phyloP scores from a whole-genome alignment of 352 stramenopile species.

The Globisporangium radiosum region DNA sequence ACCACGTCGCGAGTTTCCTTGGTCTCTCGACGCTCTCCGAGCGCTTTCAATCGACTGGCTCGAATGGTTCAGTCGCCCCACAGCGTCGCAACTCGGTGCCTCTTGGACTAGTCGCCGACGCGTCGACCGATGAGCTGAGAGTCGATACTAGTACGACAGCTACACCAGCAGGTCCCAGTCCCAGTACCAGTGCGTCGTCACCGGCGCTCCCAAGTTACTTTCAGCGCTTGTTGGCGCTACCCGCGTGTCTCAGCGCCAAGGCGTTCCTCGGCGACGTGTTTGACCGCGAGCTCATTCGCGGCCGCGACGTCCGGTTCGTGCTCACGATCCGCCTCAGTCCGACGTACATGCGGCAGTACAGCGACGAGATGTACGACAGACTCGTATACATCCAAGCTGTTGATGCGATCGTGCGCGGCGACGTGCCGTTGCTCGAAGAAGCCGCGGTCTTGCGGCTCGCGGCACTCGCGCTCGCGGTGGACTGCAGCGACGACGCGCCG shows the following conservation, averaged over 20 bases:
- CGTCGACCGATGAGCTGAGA: not conserved
- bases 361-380: conserved; percentile 78
- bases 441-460: conserved; percentile 72
- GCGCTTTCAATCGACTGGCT: conserved; percentile 11
- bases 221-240: conserved; percentile 70
- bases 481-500: conserved; percentile 55
- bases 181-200: conserved; percentile 14
- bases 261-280: conserved; percentile 90
- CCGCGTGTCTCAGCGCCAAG: conserved; percentile 72
- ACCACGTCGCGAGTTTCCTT: conserved; percentile 77
- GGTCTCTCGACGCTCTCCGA: conserved; percentile 54
- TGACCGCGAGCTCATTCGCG: conserved; percentile 85
- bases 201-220: conserved; percentile 43
- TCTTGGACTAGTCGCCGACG: conserved; percentile 4
- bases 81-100: conserved; percentile 23
- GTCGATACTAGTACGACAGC: not conserved
- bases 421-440: conserved; percentile 77
- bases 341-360: conserved; percentile 75
- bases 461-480: conserved; percentile 75
- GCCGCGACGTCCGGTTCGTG: conserved; percentile 88
- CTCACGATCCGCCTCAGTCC: conserved; percentile 90
- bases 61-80: too few species aligned
- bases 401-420: conserved; percentile 88
- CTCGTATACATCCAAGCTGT: conserved; percentile 89
- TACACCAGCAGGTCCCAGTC: too few species aligned